These are phyloP conservation scores for Mycena galericulata DNA, from an alignment of 768 basidiomycete genomes.

Conservation along the genomic window DNA sequence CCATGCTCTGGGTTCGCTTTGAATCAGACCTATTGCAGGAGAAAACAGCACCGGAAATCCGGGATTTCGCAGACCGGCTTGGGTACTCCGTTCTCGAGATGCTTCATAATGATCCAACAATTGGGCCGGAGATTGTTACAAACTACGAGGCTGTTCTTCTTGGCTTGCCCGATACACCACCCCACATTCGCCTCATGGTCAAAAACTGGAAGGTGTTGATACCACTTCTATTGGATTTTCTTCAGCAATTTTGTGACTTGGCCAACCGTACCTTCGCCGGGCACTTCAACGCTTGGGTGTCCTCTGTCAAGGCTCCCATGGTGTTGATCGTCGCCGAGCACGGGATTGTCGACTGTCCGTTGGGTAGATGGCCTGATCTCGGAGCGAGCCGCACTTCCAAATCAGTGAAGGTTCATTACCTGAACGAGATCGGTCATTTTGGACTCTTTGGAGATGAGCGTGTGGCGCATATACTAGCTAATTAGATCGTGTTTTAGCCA, in stretches of 20 bases:
- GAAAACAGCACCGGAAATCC: not conserved
- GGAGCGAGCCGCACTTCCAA: conserved; percentile 24
- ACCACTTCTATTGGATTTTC: not conserved
- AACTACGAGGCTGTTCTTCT: conserved; percentile 10
- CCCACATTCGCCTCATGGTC: no score
- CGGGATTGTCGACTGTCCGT: not conserved
- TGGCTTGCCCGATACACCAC: not conserved
- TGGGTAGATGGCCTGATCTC: conserved; percentile 26
- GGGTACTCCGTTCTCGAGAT: not conserved
- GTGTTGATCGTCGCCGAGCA: not conserved
- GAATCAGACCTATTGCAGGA: not conserved
- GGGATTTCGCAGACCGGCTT: not conserved
- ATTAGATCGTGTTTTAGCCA: no score
- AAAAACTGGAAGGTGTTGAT: no score
- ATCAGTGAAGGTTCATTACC: conserved; percentile 18
- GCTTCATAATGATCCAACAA: conserved; percentile 1
- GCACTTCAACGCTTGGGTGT: not conserved
- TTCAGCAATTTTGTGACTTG: not conserved
- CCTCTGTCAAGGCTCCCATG: not conserved
- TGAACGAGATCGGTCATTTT: conserved; percentile 30
- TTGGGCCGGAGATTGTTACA: no score
- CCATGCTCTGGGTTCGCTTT: not conserved
- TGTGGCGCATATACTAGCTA: no score
- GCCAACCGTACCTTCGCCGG: no score
- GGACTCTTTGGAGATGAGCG: no score